phyloP scores from a whole-genome alignment of 2,329 filamentous ascomycete genomes.

The Esteya vermicola region DNA sequence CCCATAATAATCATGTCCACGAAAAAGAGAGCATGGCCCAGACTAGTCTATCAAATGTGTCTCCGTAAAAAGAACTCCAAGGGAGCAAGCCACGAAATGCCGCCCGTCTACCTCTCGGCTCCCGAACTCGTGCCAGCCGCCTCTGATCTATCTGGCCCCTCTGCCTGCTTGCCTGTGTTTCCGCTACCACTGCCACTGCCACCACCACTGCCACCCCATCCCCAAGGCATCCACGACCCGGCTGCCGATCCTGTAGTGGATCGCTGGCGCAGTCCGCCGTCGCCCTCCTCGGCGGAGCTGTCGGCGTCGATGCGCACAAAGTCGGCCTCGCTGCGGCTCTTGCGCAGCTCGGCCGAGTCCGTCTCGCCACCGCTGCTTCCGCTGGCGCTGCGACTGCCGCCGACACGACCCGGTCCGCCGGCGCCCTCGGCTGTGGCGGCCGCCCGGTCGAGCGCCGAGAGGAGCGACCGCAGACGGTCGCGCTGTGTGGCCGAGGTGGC shows the following conservation, averaged over 20 bases:
- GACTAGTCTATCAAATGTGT: no score
- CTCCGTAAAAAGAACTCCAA: no score
- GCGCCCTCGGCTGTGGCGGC: slow-evolving; percentile 1
- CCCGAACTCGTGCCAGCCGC: slow-evolving; percentile 21
- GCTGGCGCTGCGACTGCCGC: slow-evolving; percentile 25
- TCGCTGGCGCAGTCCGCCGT: slow-evolving; percentile 13
- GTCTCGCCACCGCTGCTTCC: slow-evolving; percentile 40
- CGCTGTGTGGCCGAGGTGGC: slow-evolving; percentile 67
- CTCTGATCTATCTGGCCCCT: slow-evolving; percentile 15
- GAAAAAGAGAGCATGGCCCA: not conserved
- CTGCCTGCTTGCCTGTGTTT: slow-evolving; percentile 20
- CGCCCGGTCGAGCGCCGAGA: slow-evolving; percentile 58
- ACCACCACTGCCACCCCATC: slow-evolving; percentile 18
- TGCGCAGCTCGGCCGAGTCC: slow-evolving; percentile 47
- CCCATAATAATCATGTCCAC: not conserved
- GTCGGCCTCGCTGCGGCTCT: slow-evolving; percentile 74
- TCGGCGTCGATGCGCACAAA: slow-evolving; percentile 77
- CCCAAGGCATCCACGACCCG: slow-evolving; percentile 36
- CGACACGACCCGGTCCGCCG: slow-evolving; percentile 3
- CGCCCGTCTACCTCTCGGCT: slow-evolving; percentile 16
- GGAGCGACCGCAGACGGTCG: slow-evolving; percentile 58
- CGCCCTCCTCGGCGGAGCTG: slow-evolving; percentile 40
- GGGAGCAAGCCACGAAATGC: no score
- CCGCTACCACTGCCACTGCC: slow-evolving; percentile 12
- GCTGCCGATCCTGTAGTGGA: not conserved